Evolutionary conservation across 2,329 filamentous ascomycete genomes (phyloP).

Genomic region (Arthrobotrys sinensis): DNA sequence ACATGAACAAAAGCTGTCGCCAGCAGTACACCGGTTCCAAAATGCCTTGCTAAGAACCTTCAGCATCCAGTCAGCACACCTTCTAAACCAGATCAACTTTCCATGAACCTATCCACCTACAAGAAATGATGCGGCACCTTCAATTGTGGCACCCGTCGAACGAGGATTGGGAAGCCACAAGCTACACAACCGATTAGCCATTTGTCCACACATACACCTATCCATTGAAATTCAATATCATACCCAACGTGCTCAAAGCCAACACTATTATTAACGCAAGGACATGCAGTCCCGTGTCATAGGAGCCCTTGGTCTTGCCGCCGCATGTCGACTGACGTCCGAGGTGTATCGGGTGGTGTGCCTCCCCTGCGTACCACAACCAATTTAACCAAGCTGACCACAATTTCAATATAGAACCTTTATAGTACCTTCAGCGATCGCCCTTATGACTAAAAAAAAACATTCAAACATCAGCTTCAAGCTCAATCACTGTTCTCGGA

Average conservation of each 20-base stretch:
- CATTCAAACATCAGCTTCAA: conserved; percentile 28
- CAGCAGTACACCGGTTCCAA: conserved; percentile 87
- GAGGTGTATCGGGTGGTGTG: conserved; percentile 36
- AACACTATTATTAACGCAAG: conserved; percentile 74
- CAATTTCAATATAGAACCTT: background rate
- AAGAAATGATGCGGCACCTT: conserved; percentile 73
- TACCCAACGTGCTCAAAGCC: conserved; percentile 72
- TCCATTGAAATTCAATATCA: conserved; percentile 53
- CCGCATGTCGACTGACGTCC: conserved; percentile 61
- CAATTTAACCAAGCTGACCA: conserved; percentile 22
- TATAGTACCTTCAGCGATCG: conserved; percentile 50
- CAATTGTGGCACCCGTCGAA: conserved; percentile 74
- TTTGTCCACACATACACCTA: background rate
- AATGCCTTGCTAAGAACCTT: conserved; percentile 73
- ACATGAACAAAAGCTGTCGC: conserved; percentile 87
- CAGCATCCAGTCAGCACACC: conserved; percentile 65
- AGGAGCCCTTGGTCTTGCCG: conserved; percentile 67
- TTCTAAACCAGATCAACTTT: background rate
- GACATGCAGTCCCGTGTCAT: conserved; percentile 74
- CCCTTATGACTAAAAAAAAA: conserved; percentile 39
- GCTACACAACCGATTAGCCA: conserved; percentile 66
- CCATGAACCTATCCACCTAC: conserved; percentile 56
- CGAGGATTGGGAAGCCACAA: conserved; percentile 76
- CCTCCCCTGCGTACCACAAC: conserved; percentile 26
- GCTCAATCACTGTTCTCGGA: background rate